Evolutionary conservation across 768 basidiomycete genomes (phyloP), one percentile per base, ranked within the genome.

Genomic region (Melanogaster broomeanus): DNA sequence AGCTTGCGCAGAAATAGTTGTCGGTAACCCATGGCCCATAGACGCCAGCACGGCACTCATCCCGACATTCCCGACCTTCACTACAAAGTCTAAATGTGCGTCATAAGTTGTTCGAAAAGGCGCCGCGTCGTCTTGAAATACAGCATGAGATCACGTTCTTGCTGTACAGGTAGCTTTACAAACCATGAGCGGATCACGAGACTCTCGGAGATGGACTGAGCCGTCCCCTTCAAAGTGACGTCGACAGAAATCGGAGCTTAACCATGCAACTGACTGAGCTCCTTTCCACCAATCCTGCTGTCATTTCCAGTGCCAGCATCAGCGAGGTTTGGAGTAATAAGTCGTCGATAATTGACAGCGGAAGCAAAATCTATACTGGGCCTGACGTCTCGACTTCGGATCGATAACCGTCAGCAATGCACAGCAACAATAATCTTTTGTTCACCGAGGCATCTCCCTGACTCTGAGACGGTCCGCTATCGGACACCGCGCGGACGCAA

Each of bases 21-120:
- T 22, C 19, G 4, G 19, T 21, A 30, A 15, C 25, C 35, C n/a
- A 24, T 19, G 11, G 18, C 24, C 35, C 53, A 37, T 21, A 9
- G 43, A 37, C 19, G 21, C 45, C 27, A 39, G 2, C 39, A n/a
- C 41, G 19, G 42, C 40, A 45, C 30, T n/a, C 15, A 28, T 38
- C 31, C 30, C 25, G 27, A 15, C 31, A 8, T 22, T 19, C 18
- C 16, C 27, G 35, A 25, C n/a, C 41, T 22, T 33, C n/a, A 37
- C 34, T 49, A 35, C 48, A 62, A 61, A 61, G 55, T 53, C 50
- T 58, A 51, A 61, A 51, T 52, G 56, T 55, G 56, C 60, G 52
- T 61, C 60, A 52, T 48, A 19, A 24, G 30, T 61, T 47, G 52
- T 51, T 53, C 51, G 42, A 52, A 25, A 16, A 9, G 13, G 19